Conservation (phyloP, 306 rosid species). For the Senna siamea region DNA sequence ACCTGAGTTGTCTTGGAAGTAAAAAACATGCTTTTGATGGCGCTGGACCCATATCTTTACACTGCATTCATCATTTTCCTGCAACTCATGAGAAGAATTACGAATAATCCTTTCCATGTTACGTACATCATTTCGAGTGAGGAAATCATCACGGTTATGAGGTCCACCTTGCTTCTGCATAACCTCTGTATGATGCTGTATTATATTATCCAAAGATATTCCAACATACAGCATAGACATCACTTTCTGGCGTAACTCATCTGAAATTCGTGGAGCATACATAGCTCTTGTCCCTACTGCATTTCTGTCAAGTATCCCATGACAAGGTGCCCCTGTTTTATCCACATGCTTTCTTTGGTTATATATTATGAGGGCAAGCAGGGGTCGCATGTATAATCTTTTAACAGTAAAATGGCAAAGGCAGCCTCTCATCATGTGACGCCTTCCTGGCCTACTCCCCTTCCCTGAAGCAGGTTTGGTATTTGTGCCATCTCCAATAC, state of each 20-base stretch:
- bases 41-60: constrained; percentile 73
- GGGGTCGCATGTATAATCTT: constrained; percentile 67
- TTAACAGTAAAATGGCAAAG: constrained; percentile 84
- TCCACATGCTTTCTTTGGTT: constrained; percentile 78
- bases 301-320: constrained; percentile 71
- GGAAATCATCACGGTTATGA: constrained; percentile 75
- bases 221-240: constrained; percentile 76
- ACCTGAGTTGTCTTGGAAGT: constrained; percentile 55
- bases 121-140: constrained; percentile 78
- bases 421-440: constrained; percentile 91
- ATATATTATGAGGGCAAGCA: constrained; percentile 68
- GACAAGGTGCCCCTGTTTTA: constrained; percentile 78
- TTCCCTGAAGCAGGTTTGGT: constrained; percentile 75
- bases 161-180: constrained; percentile 78
- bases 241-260: constrained; percentile 82
- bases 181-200: constrained; percentile 68
- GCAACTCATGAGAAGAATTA: constrained; percentile 61
- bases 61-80: constrained; percentile 60
- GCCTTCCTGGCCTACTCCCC: constrained; percentile 88
- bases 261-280: constrained; percentile 85
- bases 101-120: constrained; percentile 79
- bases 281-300: constrained; percentile 88
- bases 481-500: constrained; percentile 48
- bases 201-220: constrained; percentile 64
- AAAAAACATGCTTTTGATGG: constrained; percentile 69